Conservation (phyloP, 2,329 filamentous ascomycete species). For the Diaporthe nobilis region DNA sequence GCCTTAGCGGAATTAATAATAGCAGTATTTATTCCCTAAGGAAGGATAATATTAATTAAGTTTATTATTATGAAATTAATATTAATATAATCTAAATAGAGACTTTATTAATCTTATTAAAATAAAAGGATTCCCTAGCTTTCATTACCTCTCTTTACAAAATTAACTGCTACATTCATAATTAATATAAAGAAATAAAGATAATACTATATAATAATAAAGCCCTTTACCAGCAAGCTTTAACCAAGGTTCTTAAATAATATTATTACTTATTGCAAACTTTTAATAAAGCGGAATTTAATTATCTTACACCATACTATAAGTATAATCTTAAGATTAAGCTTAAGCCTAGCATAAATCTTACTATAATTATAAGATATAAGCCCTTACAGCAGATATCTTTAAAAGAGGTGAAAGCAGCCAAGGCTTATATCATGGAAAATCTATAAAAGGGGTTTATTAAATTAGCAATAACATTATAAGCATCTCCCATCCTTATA, state of each 20-base stretch:
- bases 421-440: not conserved
- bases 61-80: not conserved
- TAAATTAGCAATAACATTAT: too few relatives aligned
- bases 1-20: not conserved
- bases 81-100: not conserved
- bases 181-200: not conserved
- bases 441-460: constrained; percentile 33
- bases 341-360: constrained; percentile 44
- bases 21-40: not conserved
- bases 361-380: not conserved
- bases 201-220: not conserved
- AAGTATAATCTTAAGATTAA: constrained; percentile 29
- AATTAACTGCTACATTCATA: not conserved
- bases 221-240: not conserved
- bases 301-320: not conserved
- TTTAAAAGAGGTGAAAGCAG: not conserved
- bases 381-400: not conserved
- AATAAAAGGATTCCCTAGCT: not conserved
- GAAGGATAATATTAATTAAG: not conserved
- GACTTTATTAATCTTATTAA: not conserved
- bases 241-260: not conserved
- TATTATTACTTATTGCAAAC: constrained; percentile 4
- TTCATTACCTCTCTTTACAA: not conserved
- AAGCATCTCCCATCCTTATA: too few relatives aligned
- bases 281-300: not conserved